Evolutionary conservation across 352 stramenopile species (phyloP).

Genomic region (Globisporangium echinulatum): DNA sequence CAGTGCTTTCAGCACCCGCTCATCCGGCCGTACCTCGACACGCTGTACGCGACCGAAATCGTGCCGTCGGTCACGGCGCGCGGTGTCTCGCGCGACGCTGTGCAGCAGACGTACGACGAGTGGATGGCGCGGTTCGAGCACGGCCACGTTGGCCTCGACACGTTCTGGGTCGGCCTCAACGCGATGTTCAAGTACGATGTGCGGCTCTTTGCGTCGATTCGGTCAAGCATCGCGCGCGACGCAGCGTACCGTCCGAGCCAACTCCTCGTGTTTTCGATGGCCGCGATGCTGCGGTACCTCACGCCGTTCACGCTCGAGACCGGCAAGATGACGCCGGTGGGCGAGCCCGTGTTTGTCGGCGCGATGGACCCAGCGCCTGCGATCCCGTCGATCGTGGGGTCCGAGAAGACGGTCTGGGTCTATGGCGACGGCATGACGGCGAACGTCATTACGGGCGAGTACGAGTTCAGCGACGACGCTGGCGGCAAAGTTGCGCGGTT

Average conservation of each 20-base stretch:
- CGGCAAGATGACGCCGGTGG: not conserved
- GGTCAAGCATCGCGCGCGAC: slow-evolving; percentile 15
- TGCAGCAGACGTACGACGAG: slow-evolving; percentile 57
- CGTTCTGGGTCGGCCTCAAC: slow-evolving; percentile 93
- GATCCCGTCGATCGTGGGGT: slow-evolving; percentile 17
- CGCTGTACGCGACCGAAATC: slow-evolving; percentile 81
- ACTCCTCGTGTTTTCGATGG: slow-evolving; percentile 47
- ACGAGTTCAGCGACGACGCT: slow-evolving; percentile 47
- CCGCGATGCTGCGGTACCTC: slow-evolving; percentile 39
- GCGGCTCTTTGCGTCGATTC: slow-evolving; percentile 31
- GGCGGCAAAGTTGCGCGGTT: slow-evolving; percentile 12
- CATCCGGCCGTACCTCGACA: slow-evolving; percentile 72
- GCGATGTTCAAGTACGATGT: slow-evolving; percentile 46
- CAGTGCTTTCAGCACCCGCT: slow-evolving; percentile 21
- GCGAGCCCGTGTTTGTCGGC: slow-evolving; percentile 1
- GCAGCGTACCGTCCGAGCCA: slow-evolving; percentile 23
- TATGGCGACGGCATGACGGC: slow-evolving; percentile 38
- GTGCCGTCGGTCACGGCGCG: slow-evolving; percentile 31
- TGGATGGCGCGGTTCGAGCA: slow-evolving; percentile 86
- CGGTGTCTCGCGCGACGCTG: slow-evolving; percentile 21
- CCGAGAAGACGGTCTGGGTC: slow-evolving; percentile 12
- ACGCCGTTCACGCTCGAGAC: slow-evolving; percentile 19
- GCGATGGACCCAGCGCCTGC: not conserved
- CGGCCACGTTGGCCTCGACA: slow-evolving; percentile 86
- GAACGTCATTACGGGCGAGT: slow-evolving; percentile 37